Percentiles rank a stretch among this genome's conserved stretches.
Evolutionary conservation across 805 yeast genomes (phyloP).

Genomic region (Starmerella lactis-condensi): DNA sequence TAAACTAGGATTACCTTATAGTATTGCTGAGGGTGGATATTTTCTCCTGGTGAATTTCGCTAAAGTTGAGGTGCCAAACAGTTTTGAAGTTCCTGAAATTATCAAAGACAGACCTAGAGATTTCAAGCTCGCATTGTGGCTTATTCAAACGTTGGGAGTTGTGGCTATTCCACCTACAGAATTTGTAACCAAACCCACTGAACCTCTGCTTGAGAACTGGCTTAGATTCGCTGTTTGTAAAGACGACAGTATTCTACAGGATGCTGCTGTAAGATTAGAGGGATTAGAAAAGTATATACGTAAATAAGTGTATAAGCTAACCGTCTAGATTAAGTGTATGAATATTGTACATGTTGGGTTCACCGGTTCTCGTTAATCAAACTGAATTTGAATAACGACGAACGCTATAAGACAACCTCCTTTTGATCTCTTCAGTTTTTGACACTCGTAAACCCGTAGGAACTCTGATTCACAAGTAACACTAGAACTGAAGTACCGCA

Average conservation of each 20-base stretch:
- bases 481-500: constrained; percentile 20
- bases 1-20: constrained; percentile 73
- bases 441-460: constrained; percentile 18
- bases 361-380: constrained; percentile 19
- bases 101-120: constrained; percentile 57
- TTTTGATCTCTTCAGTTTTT: constrained; percentile 14
- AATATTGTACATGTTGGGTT: constrained; percentile 14
- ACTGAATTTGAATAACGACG: constrained; percentile 15
- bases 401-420: constrained; percentile 19
- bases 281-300: constrained; percentile 45
- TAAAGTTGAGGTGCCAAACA: constrained; percentile 60
- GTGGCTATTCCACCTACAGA: constrained; percentile 98
- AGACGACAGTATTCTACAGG: constrained; percentile 60
- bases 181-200: constrained; percentile 55
- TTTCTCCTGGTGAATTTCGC: constrained; percentile 75
- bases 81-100: constrained; percentile 53
- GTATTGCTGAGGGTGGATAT: constrained; percentile 84
- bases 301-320: background rate
- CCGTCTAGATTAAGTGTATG: background rate
- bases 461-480: constrained; percentile 17
- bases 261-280: constrained; percentile 61
- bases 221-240: constrained; percentile 93
- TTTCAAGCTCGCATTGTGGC: constrained; percentile 80
- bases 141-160: constrained; percentile 78
- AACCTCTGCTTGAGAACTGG: constrained; percentile 60